Evolutionary conservation across 768 basidiomycete species (phyloP).

Genomic region (Lactarius deliciosus): DNA sequence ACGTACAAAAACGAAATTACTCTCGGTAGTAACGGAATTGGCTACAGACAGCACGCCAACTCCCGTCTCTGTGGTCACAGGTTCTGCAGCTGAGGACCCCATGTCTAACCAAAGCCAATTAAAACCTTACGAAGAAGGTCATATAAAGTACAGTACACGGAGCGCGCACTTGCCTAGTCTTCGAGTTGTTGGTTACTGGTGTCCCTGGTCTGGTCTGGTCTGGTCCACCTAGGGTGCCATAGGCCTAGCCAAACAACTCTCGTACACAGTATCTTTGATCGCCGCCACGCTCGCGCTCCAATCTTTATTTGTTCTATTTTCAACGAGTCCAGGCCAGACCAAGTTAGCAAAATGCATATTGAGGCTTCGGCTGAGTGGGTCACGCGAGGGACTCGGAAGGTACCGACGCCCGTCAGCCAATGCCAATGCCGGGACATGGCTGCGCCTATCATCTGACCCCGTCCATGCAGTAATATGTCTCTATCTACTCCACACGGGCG

Average conservation of each 20-base stretch:
- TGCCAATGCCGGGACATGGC: background rate
- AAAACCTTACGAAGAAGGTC: background rate
- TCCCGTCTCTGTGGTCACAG: background rate
- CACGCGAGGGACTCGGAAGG: background rate
- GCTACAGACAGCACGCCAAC: background rate
- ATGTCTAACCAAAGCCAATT: background rate
- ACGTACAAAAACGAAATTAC: background rate
- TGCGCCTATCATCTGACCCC: background rate
- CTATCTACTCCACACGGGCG: background rate
- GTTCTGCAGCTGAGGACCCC: background rate
- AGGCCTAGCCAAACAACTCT: background rate
- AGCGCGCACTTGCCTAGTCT: background rate
- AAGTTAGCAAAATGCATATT: background rate
- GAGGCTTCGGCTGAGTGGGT: background rate
- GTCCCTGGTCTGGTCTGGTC: constrained; percentile 1
- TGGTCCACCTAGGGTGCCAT: background rate
- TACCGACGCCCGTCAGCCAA: background rate
- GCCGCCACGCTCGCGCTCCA: background rate
- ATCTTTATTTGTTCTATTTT: background rate
- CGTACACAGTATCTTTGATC: background rate
- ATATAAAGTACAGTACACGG: background rate
- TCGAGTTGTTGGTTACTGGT: background rate
- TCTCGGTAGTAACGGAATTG: background rate
- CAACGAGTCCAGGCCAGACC: background rate
- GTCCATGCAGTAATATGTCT: background rate